A percentile compares a stretch with the other conserved stretches of the same genome.
Conservation (phyloP, 2,329 filamentous ascomycete genomes). For the Geosmithia morbida region DNA sequence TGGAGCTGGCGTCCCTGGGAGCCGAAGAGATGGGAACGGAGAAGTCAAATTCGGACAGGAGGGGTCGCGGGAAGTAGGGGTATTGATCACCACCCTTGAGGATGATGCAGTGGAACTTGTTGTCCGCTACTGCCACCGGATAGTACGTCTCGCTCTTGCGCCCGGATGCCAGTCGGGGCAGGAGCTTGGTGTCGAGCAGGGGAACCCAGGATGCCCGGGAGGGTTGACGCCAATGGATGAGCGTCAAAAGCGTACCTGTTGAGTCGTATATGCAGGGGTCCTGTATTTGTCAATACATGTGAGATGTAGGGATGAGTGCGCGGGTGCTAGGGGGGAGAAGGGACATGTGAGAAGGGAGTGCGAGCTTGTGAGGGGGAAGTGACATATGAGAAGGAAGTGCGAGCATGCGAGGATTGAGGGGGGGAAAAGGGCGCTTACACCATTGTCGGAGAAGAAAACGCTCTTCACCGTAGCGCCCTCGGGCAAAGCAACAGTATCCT, state of each 20-base stretch:
- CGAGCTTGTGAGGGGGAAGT: neutral
- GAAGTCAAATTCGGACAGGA: constrained; percentile 90
- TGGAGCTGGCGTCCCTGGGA: constrained; percentile 13
- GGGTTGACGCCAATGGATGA: constrained; percentile 79
- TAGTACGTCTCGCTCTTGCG: constrained; percentile 86
- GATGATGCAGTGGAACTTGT: constrained; percentile 97
- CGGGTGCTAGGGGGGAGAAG: too few relatives aligned
- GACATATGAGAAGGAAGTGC: neutral
- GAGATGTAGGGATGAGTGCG: too few relatives aligned
- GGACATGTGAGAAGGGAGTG: neutral
- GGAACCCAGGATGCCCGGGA: constrained; percentile 86
- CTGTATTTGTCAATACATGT: constrained; percentile 20
- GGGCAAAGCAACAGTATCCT: constrained; percentile 78
- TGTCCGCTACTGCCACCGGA: constrained; percentile 82
- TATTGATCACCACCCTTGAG: constrained; percentile 90
- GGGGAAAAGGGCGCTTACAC: constrained; percentile 39
- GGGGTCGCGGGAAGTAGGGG: constrained; percentile 79
- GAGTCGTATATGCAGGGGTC: constrained; percentile 96
- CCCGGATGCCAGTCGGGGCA: constrained; percentile 70
- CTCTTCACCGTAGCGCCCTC: constrained; percentile 59
- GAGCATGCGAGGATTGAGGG: neutral
- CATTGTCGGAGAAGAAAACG: constrained; percentile 83
- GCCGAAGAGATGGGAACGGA: constrained; percentile 60
- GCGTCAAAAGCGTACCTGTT: constrained; percentile 71
- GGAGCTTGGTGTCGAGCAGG: constrained; percentile 72